phyloP scores from a whole-genome alignment of 2,329 filamentous ascomycete genomes.

The Colletotrichum theobromicola region DNA sequence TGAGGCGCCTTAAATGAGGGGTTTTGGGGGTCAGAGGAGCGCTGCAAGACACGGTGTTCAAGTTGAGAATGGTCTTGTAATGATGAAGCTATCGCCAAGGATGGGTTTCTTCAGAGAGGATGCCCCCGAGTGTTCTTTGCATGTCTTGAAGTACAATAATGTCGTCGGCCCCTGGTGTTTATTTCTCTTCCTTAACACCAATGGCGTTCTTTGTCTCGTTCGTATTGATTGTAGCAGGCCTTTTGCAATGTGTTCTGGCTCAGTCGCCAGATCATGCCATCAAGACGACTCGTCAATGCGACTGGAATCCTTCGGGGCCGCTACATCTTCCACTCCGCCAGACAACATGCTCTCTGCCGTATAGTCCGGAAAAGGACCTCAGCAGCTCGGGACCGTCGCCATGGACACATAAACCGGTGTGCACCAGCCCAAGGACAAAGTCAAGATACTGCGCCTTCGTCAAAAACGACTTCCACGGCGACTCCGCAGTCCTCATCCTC shows the following conservation, averaged over 20 bases:
- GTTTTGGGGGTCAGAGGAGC: not conserved
- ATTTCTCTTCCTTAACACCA: not conserved
- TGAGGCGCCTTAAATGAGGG: not conserved
- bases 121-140: not conserved
- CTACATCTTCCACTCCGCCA: not conserved
- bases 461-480: constrained; percentile 13
- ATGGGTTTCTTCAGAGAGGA: not conserved
- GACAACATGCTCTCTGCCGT: not conserved
- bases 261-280: not conserved
- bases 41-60: not conserved
- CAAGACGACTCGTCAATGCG: not conserved
- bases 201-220: not conserved
- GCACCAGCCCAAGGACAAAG: not conserved
- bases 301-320: not conserved
- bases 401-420: constrained; percentile 20
- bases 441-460: constrained; percentile 17
- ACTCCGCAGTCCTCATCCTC: constrained; percentile 7
- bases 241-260: not conserved
- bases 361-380: not conserved
- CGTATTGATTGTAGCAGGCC: not conserved
- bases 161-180: accelerated
- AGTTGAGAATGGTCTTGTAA: not conserved
- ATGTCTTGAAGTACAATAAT: not conserved
- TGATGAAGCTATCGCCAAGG: not conserved
- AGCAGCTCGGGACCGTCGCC: not conserved